phyloP scores from a whole-genome alignment of 2,329 filamentous ascomycete genomes.

The Aspergillus hortae region DNA sequence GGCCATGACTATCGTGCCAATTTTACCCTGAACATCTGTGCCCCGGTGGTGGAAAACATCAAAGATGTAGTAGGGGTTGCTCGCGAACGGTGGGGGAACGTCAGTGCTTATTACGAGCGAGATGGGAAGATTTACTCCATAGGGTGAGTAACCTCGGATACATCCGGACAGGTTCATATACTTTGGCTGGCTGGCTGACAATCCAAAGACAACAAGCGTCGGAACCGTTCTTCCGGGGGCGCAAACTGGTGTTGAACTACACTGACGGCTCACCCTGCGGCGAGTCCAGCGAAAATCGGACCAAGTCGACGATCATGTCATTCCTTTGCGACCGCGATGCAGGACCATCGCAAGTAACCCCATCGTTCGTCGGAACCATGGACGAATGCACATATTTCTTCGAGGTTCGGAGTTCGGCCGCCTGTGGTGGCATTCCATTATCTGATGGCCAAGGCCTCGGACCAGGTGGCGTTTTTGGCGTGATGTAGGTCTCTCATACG shows the following conservation, averaged over 20 bases:
- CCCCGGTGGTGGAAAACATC: constrained; percentile 46
- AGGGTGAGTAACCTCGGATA: constrained; percentile 33
- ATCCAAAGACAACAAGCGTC: constrained; percentile 41
- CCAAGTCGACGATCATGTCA: constrained; percentile 81
- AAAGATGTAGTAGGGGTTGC: constrained; percentile 46
- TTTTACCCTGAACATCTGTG: constrained; percentile 51
- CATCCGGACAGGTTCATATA: background rate
- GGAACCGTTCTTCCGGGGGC: constrained; percentile 47
- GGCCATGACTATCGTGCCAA: constrained; percentile 50
- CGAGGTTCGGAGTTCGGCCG: constrained; percentile 80
- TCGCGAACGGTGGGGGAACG: constrained; percentile 40
- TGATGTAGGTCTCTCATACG: constrained; percentile 59
- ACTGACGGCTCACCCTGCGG: constrained; percentile 69
- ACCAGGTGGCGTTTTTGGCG: constrained; percentile 76
- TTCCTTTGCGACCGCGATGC: constrained; percentile 90
- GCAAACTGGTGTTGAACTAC: constrained; percentile 71
- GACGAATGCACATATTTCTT: constrained; percentile 97
- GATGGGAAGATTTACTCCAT: constrained; percentile 45
- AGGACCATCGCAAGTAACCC: constrained; percentile 60
- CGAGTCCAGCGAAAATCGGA: constrained; percentile 25
- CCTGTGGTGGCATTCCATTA: constrained; percentile 68
- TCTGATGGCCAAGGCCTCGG: constrained; percentile 57
- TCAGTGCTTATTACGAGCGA: constrained; percentile 48
- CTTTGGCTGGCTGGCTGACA: constrained; percentile 1
- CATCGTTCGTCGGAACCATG: constrained; percentile 83